Conservation (phyloP, 2,329 filamentous ascomycete genomes). For the Myriosclerotinia scirpicola region DNA sequence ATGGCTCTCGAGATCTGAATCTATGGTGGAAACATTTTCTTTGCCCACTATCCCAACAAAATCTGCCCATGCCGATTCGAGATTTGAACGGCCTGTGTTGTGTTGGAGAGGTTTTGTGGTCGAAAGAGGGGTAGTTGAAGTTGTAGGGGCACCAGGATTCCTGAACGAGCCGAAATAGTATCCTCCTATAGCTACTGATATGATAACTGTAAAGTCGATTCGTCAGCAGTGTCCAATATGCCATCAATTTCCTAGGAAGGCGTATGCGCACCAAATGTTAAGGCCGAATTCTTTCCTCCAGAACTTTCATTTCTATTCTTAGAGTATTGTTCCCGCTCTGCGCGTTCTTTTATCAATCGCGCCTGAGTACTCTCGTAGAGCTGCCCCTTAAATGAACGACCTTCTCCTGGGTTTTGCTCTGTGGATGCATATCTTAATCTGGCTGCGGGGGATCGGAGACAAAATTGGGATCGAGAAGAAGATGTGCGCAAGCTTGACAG, state of each 20-base stretch:
- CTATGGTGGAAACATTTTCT: constrained; percentile 62
- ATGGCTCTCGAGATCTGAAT: constrained; percentile 56
- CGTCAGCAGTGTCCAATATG: constrained; percentile 17
- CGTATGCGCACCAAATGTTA: constrained; percentile 52
- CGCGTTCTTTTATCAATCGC: constrained; percentile 55
- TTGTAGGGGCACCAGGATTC: constrained; percentile 50
- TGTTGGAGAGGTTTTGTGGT: constrained; percentile 53
- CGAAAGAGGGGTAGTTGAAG: constrained; percentile 60
- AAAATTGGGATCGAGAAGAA: constrained; percentile 25
- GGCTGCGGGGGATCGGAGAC: constrained; percentile 26
- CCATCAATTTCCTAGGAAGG: constrained; percentile 7
- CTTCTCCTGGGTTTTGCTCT: constrained; percentile 30
- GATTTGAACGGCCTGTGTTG: constrained; percentile 60
- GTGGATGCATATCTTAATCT: constrained; percentile 35
- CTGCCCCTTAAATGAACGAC: constrained; percentile 54
- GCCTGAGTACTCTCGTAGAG: constrained; percentile 58
- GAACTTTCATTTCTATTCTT: constrained; percentile 44
- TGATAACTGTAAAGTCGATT: constrained; percentile 32
- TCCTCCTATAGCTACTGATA: constrained; percentile 34
- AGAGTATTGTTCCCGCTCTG: constrained; percentile 54
- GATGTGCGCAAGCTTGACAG: constrained; percentile 29
- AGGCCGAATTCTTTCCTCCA: constrained; percentile 50
- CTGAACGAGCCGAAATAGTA: constrained; percentile 61
- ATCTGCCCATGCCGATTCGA: constrained; percentile 70
- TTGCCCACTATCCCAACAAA: constrained; percentile 63